Evolutionary conservation across 306 rosid genomes (phyloP).

Genomic region (Lathyrus oleraceus): DNA sequence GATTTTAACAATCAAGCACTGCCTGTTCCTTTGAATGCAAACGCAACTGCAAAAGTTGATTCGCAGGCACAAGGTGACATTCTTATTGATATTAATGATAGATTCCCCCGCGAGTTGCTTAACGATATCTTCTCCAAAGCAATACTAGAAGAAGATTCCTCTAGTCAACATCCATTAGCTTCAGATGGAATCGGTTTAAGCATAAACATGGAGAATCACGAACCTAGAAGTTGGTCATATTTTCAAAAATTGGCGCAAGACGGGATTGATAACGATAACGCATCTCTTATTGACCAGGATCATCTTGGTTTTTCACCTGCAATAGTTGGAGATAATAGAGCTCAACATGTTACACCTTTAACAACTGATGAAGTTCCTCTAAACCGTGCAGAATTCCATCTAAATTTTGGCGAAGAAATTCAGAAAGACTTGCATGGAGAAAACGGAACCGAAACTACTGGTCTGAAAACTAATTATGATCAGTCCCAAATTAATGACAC

Average conservation of each 20-base stretch:
- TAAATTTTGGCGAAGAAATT: conserved; percentile 54
- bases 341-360: conserved; percentile 57
- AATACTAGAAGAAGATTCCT: conserved; percentile 59
- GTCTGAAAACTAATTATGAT: conserved; percentile 48
- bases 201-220: conserved; percentile 70
- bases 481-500: conserved; percentile 51
- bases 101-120: conserved; percentile 80
- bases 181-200: conserved; percentile 70
- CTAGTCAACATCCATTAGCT: conserved; percentile 46
- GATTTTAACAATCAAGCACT: conserved; percentile 34
- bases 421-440: conserved; percentile 46
- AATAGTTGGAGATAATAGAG: conserved; percentile 44
- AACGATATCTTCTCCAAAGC: conserved; percentile 87
- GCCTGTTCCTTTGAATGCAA: conserved; percentile 45
- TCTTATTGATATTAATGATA: conserved; percentile 73
- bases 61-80: conserved; percentile 66
- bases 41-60: conserved; percentile 35
- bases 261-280: conserved; percentile 60
- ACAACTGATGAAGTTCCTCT: conserved; percentile 52
- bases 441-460: conserved; percentile 38
- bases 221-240: conserved; percentile 83
- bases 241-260: conserved; percentile 75
- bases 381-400: conserved; percentile 47
- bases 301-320: conserved; percentile 59
- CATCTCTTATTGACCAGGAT: conserved; percentile 85